Conservation (phyloP, 2,329 filamentous ascomycete genomes). For the Nigrospora osmanthi region DNA sequence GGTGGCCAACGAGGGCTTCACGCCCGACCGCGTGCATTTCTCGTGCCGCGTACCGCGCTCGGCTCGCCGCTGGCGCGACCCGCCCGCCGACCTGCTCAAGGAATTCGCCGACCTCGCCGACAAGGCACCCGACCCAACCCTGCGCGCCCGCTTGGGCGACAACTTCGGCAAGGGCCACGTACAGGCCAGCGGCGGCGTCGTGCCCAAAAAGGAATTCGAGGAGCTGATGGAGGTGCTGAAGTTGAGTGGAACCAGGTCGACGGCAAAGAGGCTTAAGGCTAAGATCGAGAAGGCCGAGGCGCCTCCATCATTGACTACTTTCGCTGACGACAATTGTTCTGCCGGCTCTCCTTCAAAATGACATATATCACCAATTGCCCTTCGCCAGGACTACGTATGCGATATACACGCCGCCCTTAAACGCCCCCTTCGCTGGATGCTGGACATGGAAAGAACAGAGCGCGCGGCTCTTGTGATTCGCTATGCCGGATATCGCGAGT, state of each 20-base stretch:
- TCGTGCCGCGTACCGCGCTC: constrained; percentile 51
- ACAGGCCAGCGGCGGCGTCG: constrained; percentile 59
- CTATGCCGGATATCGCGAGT: no score
- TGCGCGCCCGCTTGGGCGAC: constrained; percentile 45
- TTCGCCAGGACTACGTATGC: no score
- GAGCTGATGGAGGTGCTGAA: constrained; percentile 53
- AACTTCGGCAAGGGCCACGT: constrained; percentile 61
- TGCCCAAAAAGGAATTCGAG: constrained; percentile 53
- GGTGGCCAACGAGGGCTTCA: constrained; percentile 60
- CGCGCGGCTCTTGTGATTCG: no score
- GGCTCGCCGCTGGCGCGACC: constrained; percentile 35
- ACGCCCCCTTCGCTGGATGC: no score
- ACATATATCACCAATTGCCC: no score
- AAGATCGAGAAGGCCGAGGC: constrained; percentile 18
- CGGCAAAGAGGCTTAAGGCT: constrained; percentile 21
- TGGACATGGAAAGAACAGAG: no score
- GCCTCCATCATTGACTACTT: constrained; percentile 8
- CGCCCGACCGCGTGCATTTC: constrained; percentile 57
- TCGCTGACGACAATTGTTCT: no score
- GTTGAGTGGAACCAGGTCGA: constrained; percentile 43
- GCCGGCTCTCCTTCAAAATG: no score
- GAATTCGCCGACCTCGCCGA: constrained; percentile 44
- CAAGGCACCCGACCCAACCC: constrained; percentile 25
- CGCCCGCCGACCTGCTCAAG: constrained; percentile 56
- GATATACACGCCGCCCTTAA: no score